Conservation (phyloP, 345 rosid genomes). For the Firmiana major region DNA sequence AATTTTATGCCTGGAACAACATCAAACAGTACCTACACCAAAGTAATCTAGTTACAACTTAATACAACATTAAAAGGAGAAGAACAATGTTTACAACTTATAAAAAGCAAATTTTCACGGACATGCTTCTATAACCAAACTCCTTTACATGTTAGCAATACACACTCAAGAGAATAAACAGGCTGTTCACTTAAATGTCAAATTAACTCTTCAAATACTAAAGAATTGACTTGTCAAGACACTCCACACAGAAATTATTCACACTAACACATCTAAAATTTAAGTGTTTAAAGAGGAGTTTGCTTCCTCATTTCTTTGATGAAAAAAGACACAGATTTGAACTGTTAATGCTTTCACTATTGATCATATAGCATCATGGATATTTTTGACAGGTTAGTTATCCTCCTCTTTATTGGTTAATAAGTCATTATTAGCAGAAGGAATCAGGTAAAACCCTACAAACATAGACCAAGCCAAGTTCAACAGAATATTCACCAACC, state of each 20-base stretch:
- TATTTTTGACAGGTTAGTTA: not conserved
- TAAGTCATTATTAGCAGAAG: not conserved
- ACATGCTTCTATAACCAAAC: not conserved
- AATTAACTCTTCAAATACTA: not conserved
- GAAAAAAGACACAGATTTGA: not conserved
- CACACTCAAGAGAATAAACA: not conserved
- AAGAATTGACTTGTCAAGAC: conserved; percentile 3
- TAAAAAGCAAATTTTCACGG: not conserved
- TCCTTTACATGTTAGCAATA: not conserved
- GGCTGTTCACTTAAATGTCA: not conserved
- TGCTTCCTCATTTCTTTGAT: not conserved
- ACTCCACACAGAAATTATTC: not conserved
- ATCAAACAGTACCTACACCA: conserved; percentile 81
- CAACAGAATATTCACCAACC: conserved; percentile 1
- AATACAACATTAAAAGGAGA: conserved; percentile 6
- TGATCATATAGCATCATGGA: not conserved
- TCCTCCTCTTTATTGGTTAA: not conserved
- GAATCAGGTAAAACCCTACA: conserved; percentile 7
- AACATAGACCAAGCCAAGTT: conserved; percentile 6
- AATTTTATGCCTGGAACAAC: conserved; percentile 85
- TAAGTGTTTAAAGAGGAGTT: not conserved
- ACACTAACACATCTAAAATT: not conserved
- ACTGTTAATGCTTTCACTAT: not conserved
- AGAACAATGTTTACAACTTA: not conserved
- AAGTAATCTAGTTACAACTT: conserved; percentile 18